Base-by-base conservation (phyloP, 805 yeast genomes). In the Teunomyces tritomae region DNA sequence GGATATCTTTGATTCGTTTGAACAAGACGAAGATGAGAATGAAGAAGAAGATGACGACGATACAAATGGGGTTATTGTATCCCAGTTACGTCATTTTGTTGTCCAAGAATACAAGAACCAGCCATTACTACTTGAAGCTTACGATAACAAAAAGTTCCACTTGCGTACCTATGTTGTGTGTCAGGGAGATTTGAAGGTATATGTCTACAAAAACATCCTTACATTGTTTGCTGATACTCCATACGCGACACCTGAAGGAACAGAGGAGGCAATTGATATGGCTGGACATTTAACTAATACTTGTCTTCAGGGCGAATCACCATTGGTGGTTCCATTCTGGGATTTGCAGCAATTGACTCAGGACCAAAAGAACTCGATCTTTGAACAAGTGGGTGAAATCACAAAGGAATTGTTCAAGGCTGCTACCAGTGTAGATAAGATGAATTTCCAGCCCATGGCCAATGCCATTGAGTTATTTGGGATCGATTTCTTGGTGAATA, bases 241-340 rank as follows among this genome's bases (percentile, higher is more conserved):
- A 4, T 92, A 81, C 57, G 56, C 5, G 62, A 62, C 9, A 26
- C 54, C 55, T 2, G 46, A 48, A 4, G 48, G 37, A 3, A 59
- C 58, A 4, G 67, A 65, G 5, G 68, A 63, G 0, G 58, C 64
- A 5, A 65, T 76, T 5, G 70, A 75, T 29, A 76, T 89, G 65
- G 73, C 73, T 1, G 89, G 94, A 1, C 99, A 94, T 63, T 74
- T 94, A 54, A 94, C 99, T 11, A 94, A 94, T 61, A 94, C 99
- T 0, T 94, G 99, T 69, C 67, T 90, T 30, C 98, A 92, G 65
- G 77, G 73, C 5, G 71, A 65, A 29, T 61, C 65, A 5, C 70
- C 77, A 9, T 57, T 71, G 41, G 97, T 91, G 28, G 81, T 78
- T 29, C 85, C 84, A 52, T 84, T 91, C 54, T 79, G 82, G 70